Percentiles rank a stretch among this genome's conserved stretches.
phyloP scores from a whole-genome alignment of 2,329 filamentous ascomycete genomes.

The Arthrobotrys sinensis region DNA sequence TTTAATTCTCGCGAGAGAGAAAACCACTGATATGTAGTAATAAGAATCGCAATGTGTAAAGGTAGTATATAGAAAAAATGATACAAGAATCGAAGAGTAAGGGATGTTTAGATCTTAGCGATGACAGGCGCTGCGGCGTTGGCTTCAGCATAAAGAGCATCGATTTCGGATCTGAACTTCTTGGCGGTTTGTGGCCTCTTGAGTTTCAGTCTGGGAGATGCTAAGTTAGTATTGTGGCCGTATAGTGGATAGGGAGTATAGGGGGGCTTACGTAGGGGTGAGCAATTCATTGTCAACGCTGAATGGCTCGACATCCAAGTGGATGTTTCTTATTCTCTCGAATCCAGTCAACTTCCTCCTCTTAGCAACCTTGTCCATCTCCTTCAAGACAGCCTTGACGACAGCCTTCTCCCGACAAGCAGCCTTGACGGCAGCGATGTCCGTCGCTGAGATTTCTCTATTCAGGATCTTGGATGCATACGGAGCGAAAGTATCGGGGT shows the following conservation, averaged over 20 bases:
- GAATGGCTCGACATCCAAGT: slow-evolving; percentile 89
- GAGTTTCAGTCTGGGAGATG: slow-evolving; percentile 75
- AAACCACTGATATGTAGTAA: slow-evolving; percentile 13
- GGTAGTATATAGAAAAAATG: slow-evolving; percentile 6
- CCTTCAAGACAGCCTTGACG: slow-evolving; percentile 80
- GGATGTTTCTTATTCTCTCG: slow-evolving; percentile 82
- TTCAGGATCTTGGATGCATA: slow-evolving; percentile 85
- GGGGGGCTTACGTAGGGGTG: slow-evolving; percentile 77
- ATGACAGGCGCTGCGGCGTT: slow-evolving; percentile 16
- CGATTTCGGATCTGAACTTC: slow-evolving; percentile 73
- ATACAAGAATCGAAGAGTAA: slow-evolving; percentile 9
- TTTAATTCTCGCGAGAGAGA: slow-evolving; percentile 18
- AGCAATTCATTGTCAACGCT: slow-evolving; percentile 91
- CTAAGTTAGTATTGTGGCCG: slow-evolving; percentile 20
- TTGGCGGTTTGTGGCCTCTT: slow-evolving; percentile 79
- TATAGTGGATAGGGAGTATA: slow-evolving; percentile 58
- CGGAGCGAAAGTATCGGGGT: slow-evolving; percentile 84
- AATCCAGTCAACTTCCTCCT: slow-evolving; percentile 92
- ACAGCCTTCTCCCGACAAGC: slow-evolving; percentile 80
- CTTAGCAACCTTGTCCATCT: slow-evolving; percentile 83
- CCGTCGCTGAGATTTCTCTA: slow-evolving; percentile 75
- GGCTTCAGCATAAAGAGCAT: slow-evolving; percentile 75
- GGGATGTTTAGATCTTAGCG: slow-evolving; percentile 29
- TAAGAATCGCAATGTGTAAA: slow-evolving; percentile 18
- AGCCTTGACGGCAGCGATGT: slow-evolving; percentile 77